A percentile compares a stretch with the other conserved stretches of the same genome.
phyloP scores from a whole-genome alignment of 768 basidiomycete genomes.

The Pulveroboletus sp. region DNA sequence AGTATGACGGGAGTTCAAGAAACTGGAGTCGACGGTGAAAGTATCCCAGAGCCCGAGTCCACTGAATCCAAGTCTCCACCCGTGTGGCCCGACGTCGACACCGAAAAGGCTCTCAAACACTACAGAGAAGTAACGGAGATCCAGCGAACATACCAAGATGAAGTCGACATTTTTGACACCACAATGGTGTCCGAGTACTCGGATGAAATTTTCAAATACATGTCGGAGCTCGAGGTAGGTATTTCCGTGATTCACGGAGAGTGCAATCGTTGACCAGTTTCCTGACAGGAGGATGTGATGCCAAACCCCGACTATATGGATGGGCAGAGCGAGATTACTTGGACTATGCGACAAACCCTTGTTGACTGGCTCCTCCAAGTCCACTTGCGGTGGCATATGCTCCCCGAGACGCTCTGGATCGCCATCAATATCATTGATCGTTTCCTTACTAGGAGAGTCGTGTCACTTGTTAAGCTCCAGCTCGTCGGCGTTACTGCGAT shows the following conservation, averaged over 20 bases:
- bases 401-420: conserved; percentile 99
- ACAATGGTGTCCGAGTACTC: conserved; percentile 98
- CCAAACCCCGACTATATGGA: conserved; percentile 92
- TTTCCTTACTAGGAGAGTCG: conserved; percentile 83
- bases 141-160: conserved; percentile 58
- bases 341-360: conserved; percentile 93
- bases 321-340: conserved; percentile 85
- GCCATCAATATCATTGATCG: conserved; percentile 95
- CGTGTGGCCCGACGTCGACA: conserved; percentile 72
- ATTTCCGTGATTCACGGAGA: neutral
- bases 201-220: conserved; percentile 97
- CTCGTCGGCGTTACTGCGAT: conserved; percentile 98
- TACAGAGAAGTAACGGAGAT: conserved; percentile 62
- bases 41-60: conserved; percentile 34
- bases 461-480: conserved; percentile 86
- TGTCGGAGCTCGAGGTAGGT: conserved; percentile 87
- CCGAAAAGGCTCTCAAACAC: conserved; percentile 54
- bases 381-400: conserved; percentile 97
- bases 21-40: conserved; percentile 43
- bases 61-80: conserved; percentile 42
- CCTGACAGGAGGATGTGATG: conserved; percentile 72
- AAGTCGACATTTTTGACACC: conserved; percentile 66
- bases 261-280: conserved; percentile 18
- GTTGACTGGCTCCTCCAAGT: conserved; percentile 99
- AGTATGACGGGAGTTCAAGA: conserved; percentile 52